These are phyloP conservation scores for Rubus idaeus DNA, from an alignment of 306 rosid genomes.

Conservation along the genomic window DNA sequence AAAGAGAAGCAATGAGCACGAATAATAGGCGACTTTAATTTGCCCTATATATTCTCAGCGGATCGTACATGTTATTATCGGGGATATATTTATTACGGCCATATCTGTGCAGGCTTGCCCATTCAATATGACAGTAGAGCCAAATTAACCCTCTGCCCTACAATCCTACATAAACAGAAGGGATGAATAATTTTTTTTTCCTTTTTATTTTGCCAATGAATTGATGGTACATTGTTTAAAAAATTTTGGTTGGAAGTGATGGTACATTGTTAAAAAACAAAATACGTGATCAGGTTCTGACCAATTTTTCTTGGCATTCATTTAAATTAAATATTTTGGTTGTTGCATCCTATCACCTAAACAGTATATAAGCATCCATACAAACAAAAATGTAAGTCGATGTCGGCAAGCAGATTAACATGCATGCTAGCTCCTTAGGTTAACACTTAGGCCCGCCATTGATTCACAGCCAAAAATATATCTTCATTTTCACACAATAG, in stretches of 20 bases:
- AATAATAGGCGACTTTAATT: background rate
- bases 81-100: background rate
- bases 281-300: background rate
- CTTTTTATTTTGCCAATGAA: background rate
- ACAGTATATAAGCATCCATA: background rate
- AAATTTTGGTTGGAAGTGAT: background rate
- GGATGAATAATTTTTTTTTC: background rate
- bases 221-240: background rate
- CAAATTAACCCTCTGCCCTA: background rate
- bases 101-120: background rate
- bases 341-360: background rate
- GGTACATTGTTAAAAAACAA: background rate
- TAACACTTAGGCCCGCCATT: no score
- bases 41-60: background rate
- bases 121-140: background rate
- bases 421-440: background rate
- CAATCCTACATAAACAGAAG: background rate
- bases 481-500: background rate
- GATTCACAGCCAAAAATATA: background rate
- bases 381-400: conserved; percentile 7
- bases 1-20: background rate
- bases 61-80: background rate
- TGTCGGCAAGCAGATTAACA: conserved; percentile 18
- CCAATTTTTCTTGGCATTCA: conserved; percentile 2
- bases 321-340: background rate